Percentiles rank a stretch among this genome's conserved stretches.
Conservation (phyloP, 2,329 filamentous ascomycete species). For the Clarireedia monteithiana region DNA sequence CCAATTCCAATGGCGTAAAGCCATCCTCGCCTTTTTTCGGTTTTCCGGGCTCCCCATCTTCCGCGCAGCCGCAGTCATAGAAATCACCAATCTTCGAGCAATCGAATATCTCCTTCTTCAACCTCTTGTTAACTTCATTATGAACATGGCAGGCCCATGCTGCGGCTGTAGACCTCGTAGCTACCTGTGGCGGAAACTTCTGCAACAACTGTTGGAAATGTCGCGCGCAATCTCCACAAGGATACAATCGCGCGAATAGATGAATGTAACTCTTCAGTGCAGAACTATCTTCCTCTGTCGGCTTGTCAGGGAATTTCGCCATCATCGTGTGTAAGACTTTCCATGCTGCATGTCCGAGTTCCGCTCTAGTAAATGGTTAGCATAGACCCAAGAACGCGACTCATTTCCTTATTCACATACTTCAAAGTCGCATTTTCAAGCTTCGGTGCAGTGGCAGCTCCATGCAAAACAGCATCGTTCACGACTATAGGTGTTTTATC, state of each 20-base stretch:
- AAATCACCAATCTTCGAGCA: conserved; percentile 62
- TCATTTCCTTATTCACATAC: conserved; percentile 34
- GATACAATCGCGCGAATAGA: conserved; percentile 61
- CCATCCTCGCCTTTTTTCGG: conserved; percentile 21
- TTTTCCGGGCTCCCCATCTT: conserved; percentile 45
- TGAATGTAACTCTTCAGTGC: conserved; percentile 58
- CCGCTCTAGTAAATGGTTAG: conserved; percentile 31
- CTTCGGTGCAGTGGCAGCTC: conserved; percentile 70
- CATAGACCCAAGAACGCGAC: not conserved
- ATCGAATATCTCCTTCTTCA: conserved; percentile 55
- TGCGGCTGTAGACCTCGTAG: conserved; percentile 53
- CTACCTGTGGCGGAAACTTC: conserved; percentile 58
- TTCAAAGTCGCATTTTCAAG: conserved; percentile 77
- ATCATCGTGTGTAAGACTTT: conserved; percentile 66
- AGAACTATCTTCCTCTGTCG: conserved; percentile 52
- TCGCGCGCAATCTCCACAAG: conserved; percentile 60
- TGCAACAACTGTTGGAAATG: conserved; percentile 57
- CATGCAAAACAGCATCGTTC: conserved; percentile 47
- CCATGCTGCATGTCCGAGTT: conserved; percentile 62
- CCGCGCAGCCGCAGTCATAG: conserved; percentile 65
- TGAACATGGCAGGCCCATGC: conserved; percentile 63
- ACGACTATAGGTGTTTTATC: conserved; percentile 25
- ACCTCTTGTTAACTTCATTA: conserved; percentile 57
- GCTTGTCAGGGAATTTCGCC: conserved; percentile 59
- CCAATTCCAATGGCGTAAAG: conserved; percentile 28